phyloP scores from a whole-genome alignment of 1,139 yeast species.

The Hyphopichia buzzinii region DNA sequence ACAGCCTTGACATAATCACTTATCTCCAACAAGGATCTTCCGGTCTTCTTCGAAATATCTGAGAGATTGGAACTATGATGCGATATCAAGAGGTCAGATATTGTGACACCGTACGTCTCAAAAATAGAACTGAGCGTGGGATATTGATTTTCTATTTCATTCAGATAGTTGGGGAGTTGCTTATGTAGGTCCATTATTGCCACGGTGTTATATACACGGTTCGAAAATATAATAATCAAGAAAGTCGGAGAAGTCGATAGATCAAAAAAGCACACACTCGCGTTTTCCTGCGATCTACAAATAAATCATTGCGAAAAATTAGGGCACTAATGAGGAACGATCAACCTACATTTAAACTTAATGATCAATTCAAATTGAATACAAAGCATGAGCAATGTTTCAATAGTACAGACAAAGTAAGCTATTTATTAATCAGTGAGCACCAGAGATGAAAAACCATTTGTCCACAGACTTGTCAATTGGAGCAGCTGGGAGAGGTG shows the following conservation, averaged over 20 bases:
- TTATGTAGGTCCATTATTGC: constrained; percentile 3
- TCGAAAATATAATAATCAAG: too few species aligned
- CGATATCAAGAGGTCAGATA: constrained; percentile 1
- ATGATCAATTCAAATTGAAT: too few species aligned
- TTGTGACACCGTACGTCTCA: constrained; percentile 1
- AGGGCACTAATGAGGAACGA: too few species aligned
- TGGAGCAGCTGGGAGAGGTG: constrained; percentile 81
- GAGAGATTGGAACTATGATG: neutral
- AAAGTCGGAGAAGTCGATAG: too few species aligned
- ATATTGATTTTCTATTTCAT: constrained; percentile 3
- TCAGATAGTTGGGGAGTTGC: constrained; percentile 3
- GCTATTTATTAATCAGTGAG: too few species aligned
- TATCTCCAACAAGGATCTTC: constrained; percentile 1
- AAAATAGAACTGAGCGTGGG: neutral
- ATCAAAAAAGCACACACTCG: too few species aligned
- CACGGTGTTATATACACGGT: too few species aligned
- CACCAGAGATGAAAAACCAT: constrained; percentile 98
- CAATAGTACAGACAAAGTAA: too few species aligned
- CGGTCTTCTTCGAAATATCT: constrained; percentile 2
- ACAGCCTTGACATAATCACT: neutral
- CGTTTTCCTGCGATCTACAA: too few species aligned
- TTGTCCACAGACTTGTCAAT: constrained; percentile 95
- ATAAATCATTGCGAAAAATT: too few species aligned
- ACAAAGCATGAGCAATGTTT: too few species aligned
- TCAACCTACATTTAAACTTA: too few species aligned